phyloP scores from a whole-genome alignment of 441 rosid genomes.

The Eutrema salsugineum region DNA sequence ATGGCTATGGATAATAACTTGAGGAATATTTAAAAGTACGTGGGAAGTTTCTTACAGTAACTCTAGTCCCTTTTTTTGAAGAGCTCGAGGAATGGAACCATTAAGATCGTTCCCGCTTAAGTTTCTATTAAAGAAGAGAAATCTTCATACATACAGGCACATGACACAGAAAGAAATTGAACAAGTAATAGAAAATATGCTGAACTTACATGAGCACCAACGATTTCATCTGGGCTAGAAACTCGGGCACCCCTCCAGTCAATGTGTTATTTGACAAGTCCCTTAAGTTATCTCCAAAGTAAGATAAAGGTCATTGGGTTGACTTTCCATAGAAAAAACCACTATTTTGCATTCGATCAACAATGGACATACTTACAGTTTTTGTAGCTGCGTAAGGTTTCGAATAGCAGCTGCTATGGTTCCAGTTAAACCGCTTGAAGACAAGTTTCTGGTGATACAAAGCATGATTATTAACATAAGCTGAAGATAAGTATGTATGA shows the following conservation, averaged over 20 bases:
- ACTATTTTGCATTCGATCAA: neutral
- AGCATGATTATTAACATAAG: neutral
- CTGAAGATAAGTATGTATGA: neutral
- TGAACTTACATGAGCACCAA: conserved; percentile 6
- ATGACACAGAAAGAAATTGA: neutral
- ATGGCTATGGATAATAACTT: neutral
- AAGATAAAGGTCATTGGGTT: neutral
- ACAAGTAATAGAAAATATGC: neutral
- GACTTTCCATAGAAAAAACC: neutral
- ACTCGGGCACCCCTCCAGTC: neutral
- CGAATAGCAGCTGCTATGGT: conserved; percentile 6
- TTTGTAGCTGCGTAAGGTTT: neutral
- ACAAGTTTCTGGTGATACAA: conserved; percentile 14
- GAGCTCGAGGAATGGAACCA: conserved; percentile 2
- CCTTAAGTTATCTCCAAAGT: neutral
- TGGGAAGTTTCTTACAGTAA: neutral
- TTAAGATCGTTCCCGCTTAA: conserved; percentile 2
- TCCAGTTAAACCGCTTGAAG: conserved; percentile 17
- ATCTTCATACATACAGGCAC: neutral
- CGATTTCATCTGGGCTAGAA: conserved; percentile 8
- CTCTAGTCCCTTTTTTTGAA: neutral
- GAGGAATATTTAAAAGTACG: neutral
- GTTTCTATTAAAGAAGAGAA: neutral
- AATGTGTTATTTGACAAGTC: neutral
- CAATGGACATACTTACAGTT: neutral